phyloP scores from a whole-genome alignment of 1,284 basidiomycete genomes.

The Meira miltonrushii region DNA sequence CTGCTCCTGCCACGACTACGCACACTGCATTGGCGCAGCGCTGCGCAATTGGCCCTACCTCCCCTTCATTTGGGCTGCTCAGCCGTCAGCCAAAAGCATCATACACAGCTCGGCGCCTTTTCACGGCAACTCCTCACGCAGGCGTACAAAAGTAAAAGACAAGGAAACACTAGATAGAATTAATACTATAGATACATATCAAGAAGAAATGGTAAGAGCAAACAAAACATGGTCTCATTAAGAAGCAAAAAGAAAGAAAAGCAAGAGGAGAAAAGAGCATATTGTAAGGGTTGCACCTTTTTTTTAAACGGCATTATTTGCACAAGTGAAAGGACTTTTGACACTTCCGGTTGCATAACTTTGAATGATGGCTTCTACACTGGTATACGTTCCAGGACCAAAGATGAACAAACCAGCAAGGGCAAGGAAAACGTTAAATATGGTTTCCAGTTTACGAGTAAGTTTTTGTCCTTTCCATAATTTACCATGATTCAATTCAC shows the following conservation, averaged over 20 bases:
- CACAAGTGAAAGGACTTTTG: slow-evolving; percentile 29
- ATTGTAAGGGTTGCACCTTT: too few relatives aligned
- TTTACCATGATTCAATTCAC: slow-evolving; percentile 53
- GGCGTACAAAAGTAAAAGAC: too few relatives aligned
- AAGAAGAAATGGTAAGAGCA: neutral
- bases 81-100: too few relatives aligned
- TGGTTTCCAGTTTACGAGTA: slow-evolving; percentile 31
- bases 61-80: too few relatives aligned
- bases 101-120: too few relatives aligned
- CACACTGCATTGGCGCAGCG: too few relatives aligned
- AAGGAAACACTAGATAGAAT: neutral
- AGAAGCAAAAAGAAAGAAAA: neutral
- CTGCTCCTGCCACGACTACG: too few relatives aligned
- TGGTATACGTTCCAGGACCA: slow-evolving; percentile 55
- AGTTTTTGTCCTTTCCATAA: slow-evolving; percentile 36
- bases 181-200: neutral
- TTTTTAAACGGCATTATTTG: slow-evolving; percentile 4
- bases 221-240: neutral
- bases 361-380: slow-evolving; percentile 56
- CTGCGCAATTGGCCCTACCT: too few relatives aligned
- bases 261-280: neutral
- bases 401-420: slow-evolving; percentile 55
- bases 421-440: slow-evolving; percentile 54
- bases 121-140: too few relatives aligned
- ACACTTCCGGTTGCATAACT: slow-evolving; percentile 44